phyloP scores from a whole-genome alignment of 2,329 filamentous ascomycete genomes.

The Pezicula radicicola region DNA sequence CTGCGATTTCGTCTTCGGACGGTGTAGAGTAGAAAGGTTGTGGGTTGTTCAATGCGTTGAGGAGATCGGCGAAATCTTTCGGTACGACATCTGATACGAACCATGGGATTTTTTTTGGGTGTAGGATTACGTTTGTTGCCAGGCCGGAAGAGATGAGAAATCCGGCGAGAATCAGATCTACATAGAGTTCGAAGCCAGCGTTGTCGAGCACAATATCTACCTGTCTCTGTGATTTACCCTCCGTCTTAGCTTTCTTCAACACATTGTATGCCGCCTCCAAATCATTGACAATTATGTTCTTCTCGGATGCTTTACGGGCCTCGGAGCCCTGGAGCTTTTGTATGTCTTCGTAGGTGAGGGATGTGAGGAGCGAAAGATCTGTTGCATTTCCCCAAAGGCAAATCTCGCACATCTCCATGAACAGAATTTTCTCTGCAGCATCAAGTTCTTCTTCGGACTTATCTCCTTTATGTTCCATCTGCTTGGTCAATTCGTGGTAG shows the following conservation, averaged over 20 bases:
- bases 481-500: slow-evolving; percentile 70
- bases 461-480: slow-evolving; percentile 53
- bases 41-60: slow-evolving; percentile 76
- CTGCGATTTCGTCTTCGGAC: slow-evolving; percentile 61
- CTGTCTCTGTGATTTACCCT: slow-evolving; percentile 64
- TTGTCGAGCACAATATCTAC: slow-evolving; percentile 97
- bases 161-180: slow-evolving; percentile 87
- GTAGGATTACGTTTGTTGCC: slow-evolving; percentile 82
- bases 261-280: slow-evolving; percentile 68
- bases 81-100: slow-evolving; percentile 96
- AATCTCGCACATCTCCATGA: slow-evolving; percentile 92
- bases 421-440: slow-evolving; percentile 73
- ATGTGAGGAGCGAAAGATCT: slow-evolving; percentile 86
- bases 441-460: slow-evolving; percentile 31
- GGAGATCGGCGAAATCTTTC: slow-evolving; percentile 76
- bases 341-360: slow-evolving; percentile 90
- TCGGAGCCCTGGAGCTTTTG: slow-evolving; percentile 91
- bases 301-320: slow-evolving; percentile 80
- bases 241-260: slow-evolving; percentile 61
- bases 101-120: slow-evolving; percentile 95
- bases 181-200: slow-evolving; percentile 94
- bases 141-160: slow-evolving; percentile 83
- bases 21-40: slow-evolving; percentile 74
- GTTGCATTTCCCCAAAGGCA: slow-evolving; percentile 98
- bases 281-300: slow-evolving; percentile 91